phyloP scores from a whole-genome alignment of 2,329 filamentous ascomycete species.

The Ceratocystis destructans region DNA sequence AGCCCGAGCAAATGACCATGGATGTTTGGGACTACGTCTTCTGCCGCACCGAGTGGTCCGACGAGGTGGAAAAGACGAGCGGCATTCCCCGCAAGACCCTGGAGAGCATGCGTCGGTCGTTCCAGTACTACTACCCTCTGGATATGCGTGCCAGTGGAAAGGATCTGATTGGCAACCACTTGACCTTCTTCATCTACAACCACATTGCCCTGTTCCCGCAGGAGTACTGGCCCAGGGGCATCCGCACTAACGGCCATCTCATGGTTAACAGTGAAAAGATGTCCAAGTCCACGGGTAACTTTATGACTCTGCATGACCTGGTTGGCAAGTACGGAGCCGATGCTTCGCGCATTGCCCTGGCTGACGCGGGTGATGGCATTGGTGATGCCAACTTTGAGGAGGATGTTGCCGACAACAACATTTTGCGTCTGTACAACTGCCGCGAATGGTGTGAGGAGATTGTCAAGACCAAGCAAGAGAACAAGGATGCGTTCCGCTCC shows the following conservation, averaged over 20 bases:
- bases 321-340: slow-evolving; percentile 91
- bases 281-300: slow-evolving; percentile 95
- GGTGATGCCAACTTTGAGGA: slow-evolving; percentile 97
- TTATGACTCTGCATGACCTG: slow-evolving; percentile 76
- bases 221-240: slow-evolving; percentile 74
- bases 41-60: slow-evolving; percentile 54
- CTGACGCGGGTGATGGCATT: slow-evolving; percentile 87
- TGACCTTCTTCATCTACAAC: slow-evolving; percentile 92
- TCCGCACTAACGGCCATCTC: slow-evolving; percentile 85
- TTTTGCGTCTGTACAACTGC: slow-evolving; percentile 60
- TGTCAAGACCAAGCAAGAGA: slow-evolving; percentile 47
- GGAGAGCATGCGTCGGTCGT: slow-evolving; percentile 72
- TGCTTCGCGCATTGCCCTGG: slow-evolving; percentile 77
- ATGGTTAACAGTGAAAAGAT: slow-evolving; percentile 97
- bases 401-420: slow-evolving; percentile 79
- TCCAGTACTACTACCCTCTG: slow-evolving; percentile 93
- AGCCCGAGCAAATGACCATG: slow-evolving; percentile 77
- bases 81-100: slow-evolving; percentile 63
- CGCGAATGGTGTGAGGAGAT: slow-evolving; percentile 82
- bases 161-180: slow-evolving; percentile 82
- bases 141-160: slow-evolving; percentile 83
- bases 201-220: slow-evolving; percentile 79
- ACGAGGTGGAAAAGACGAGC: slow-evolving; percentile 49
- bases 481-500: slow-evolving; percentile 47
- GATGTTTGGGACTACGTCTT: slow-evolving; percentile 97